A percentile compares a stretch with the other conserved stretches of the same genome.
Evolutionary conservation across 306 rosid genomes (phyloP).

Genomic region (Pueraria montana): DNA sequence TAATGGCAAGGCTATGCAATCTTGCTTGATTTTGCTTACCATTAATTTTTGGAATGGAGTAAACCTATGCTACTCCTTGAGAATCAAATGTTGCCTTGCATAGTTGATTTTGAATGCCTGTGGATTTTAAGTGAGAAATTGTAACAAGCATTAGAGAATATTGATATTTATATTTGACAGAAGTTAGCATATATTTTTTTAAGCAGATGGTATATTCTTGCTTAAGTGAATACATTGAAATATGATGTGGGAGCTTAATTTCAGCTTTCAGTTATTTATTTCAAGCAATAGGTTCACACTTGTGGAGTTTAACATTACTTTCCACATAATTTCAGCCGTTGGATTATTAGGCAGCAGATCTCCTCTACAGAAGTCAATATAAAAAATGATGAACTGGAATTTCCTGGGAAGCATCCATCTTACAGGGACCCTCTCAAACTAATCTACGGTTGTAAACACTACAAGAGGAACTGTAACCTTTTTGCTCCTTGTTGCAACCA

Average conservation of each 20-base stretch:
- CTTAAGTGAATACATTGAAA: conserved; percentile 11
- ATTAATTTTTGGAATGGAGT: conserved; percentile 30
- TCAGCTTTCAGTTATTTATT: conserved; percentile 31
- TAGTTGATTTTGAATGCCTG: conserved; percentile 16
- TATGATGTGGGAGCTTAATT: conserved; percentile 27
- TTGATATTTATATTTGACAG: conserved; percentile 34
- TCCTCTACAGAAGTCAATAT: conserved; percentile 56
- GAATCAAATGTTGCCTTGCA: conserved; percentile 36
- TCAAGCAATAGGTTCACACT: conserved; percentile 26
- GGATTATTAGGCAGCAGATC: conserved; percentile 73
- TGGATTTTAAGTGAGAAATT: conserved; percentile 38
- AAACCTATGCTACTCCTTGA: conserved; percentile 10
- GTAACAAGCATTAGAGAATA: conserved; percentile 19
- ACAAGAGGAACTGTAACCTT: conserved; percentile 92
- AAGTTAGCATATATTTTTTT: conserved; percentile 22
- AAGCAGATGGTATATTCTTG: not conserved
- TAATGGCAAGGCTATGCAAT: conserved; percentile 23
- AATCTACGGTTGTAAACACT: conserved; percentile 89
- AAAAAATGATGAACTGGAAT: conserved; percentile 62
- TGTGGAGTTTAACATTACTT: conserved; percentile 46
- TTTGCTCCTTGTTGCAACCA: conserved; percentile 87
- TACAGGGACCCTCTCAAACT: conserved; percentile 69
- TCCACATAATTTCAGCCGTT: conserved; percentile 73
- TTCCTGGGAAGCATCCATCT: conserved; percentile 80
- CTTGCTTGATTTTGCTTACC: conserved; percentile 22